Percentiles rank a stretch among this genome's conserved stretches.
These are phyloP conservation scores for Dimocarpus longan DNA, from an alignment of 345 rosid genomes.

Conservation along the genomic window DNA sequence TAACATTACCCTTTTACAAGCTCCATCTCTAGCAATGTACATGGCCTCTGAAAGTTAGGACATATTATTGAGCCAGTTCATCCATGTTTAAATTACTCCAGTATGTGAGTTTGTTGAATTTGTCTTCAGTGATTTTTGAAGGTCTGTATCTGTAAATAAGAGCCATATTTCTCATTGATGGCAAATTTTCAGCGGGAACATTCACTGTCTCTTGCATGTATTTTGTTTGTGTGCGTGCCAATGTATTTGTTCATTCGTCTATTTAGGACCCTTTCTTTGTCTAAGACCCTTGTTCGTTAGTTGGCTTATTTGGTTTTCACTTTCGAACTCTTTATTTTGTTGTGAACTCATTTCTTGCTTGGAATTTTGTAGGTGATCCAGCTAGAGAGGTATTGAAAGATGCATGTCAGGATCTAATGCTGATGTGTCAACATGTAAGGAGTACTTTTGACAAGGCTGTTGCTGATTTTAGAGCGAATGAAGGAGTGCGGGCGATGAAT, in stretches of 20 bases:
- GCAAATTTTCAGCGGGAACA: neutral
- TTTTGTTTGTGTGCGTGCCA: neutral
- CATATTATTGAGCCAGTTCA: neutral
- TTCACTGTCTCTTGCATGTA: neutral
- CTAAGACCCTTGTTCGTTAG: neutral
- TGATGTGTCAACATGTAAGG: slow-evolving; percentile 75
- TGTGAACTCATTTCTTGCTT: neutral
- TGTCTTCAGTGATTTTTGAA: neutral
- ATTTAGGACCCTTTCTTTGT: neutral
- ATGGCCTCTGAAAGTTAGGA: neutral
- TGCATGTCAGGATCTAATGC: slow-evolving; percentile 78
- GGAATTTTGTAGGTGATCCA: slow-evolving; percentile 60
- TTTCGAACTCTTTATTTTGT: neutral
- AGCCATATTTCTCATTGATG: neutral
- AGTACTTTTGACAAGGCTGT: slow-evolving; percentile 65
- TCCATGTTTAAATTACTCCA: neutral
- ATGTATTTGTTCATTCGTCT: neutral
- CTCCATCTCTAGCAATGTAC: neutral
- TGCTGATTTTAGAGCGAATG: slow-evolving; percentile 35
- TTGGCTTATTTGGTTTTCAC: neutral
- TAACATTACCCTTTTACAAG: slow-evolving; percentile 18
- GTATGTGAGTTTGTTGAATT: neutral
- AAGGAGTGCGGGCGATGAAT: slow-evolving; percentile 21
- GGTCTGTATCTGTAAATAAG: neutral
- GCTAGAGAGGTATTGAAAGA: slow-evolving; percentile 86